phyloP scores from a whole-genome alignment of 2,329 filamentous ascomycete species.

The Arthrobotrys sinensis region DNA sequence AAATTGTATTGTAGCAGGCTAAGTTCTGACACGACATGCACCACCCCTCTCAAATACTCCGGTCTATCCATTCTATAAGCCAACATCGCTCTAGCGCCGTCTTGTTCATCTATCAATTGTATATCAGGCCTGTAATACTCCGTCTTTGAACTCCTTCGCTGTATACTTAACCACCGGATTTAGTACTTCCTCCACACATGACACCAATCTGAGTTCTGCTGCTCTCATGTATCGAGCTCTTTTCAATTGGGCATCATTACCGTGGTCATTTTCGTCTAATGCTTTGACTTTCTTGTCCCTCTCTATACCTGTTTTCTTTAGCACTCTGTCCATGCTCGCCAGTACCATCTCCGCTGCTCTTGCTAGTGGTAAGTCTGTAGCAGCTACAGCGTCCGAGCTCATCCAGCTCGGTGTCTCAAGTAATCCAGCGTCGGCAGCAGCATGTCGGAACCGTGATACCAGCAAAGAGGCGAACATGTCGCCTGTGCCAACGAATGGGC shows the following conservation, averaged over 20 bases:
- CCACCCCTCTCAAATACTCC: slow-evolving; percentile 28
- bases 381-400: slow-evolving; percentile 78
- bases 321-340: slow-evolving; percentile 90
- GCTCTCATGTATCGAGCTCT: slow-evolving; percentile 82
- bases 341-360: slow-evolving; percentile 87
- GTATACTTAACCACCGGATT: slow-evolving; percentile 50
- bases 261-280: slow-evolving; percentile 68
- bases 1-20: slow-evolving; percentile 30
- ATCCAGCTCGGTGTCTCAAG: slow-evolving; percentile 78
- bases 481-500: slow-evolving; percentile 95
- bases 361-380: slow-evolving; percentile 84
- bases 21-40: slow-evolving; percentile 22
- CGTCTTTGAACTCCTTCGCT: slow-evolving; percentile 51
- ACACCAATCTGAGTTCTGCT: slow-evolving; percentile 86
- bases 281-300: slow-evolving; percentile 73
- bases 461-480: slow-evolving; percentile 98
- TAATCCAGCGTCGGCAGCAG: slow-evolving; percentile 68
- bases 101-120: background rate
- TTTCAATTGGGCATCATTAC: slow-evolving; percentile 70
- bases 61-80: slow-evolving; percentile 31
- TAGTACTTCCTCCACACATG: slow-evolving; percentile 63
- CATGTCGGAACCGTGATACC: slow-evolving; percentile 85
- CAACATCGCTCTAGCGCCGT: slow-evolving; percentile 9
- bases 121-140: slow-evolving; percentile 6
- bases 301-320: slow-evolving; percentile 77